Base-by-base conservation (phyloP, 1,139 yeast genomes). In the Saccharomyces pastorianus region DNA sequence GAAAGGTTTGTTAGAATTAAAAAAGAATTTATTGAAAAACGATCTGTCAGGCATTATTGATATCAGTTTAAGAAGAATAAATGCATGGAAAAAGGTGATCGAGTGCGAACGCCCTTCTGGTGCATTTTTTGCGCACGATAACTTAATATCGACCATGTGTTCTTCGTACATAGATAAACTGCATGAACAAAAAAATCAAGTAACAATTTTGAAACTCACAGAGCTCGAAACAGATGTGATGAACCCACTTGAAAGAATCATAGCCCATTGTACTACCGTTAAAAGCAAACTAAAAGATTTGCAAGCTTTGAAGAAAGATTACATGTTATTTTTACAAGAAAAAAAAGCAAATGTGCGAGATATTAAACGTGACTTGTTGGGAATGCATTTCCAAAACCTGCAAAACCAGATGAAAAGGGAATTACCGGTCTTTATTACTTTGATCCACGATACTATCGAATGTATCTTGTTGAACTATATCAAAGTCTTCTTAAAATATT, bases 261-360 rank as follows among this genome's bases (percentile, higher is more conserved):
- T 67, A 17, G 63, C 63, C 14, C 52, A 56, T 17, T 68, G 71
- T 51, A 54, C 60, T 1, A 50, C 57, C 4, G 65, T 69, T 0
- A 61, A 60, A 52, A 46, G 51, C 2, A 63, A 61, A 29, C 58
- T 72, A n/a, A 65, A 64, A 52, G 71, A 66, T 53, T 65, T 71
- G 25, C 64, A 64, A 27, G 50, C 60, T 1, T 56, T 69, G 51
- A 66, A 71, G 56, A 66, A 63, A 14, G 73, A 73, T 14, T 72
- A 70, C 51, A 55, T 64, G 46, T 50, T 59, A 3, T 66, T 59
- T 51, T 54, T 65, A 38, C 63, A 58, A 53, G 61, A 66, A n/a
- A 62, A 58, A 51, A 63, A 62, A 27, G 52, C 62, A 8, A 58
- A 62, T 28, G 48, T 55, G 2, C 59, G 61, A 34, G 66, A 65